These are phyloP conservation scores for Saccharata proteae DNA, from an alignment of 2,329 filamentous ascomycete genomes.

Conservation along the genomic window DNA sequence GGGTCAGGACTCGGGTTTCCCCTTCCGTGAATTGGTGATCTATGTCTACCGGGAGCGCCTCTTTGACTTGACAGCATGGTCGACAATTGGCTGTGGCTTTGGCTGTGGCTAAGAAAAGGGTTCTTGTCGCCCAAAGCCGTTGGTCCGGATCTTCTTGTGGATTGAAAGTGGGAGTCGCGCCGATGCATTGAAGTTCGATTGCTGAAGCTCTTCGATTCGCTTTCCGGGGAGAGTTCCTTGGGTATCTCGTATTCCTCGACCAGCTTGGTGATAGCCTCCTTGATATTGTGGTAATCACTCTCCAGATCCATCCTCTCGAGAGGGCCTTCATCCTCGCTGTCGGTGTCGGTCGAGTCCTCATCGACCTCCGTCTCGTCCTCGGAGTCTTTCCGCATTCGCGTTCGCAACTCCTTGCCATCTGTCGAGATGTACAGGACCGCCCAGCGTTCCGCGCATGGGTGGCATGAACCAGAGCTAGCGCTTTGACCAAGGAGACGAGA, in stretches of 20 bases:
- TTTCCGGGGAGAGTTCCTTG: slow-evolving; percentile 49
- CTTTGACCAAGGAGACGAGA: slow-evolving; percentile 52
- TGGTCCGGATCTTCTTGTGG: slow-evolving; percentile 1
- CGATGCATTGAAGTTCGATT: slow-evolving; percentile 49
- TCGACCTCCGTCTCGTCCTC: slow-evolving; percentile 53
- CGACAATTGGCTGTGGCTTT: slow-evolving; percentile 24
- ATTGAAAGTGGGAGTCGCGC: slow-evolving; percentile 14
- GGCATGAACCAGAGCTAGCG: slow-evolving; percentile 52
- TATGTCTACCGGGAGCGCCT: slow-evolving; percentile 19
- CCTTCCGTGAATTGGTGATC: slow-evolving; percentile 24
- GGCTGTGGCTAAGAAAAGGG: slow-evolving; percentile 27
- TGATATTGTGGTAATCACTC: slow-evolving; percentile 69
- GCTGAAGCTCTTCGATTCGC: slow-evolving; percentile 52
- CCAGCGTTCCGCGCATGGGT: slow-evolving; percentile 76
- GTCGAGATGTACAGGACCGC: slow-evolving; percentile 66
- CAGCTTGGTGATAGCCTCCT: slow-evolving; percentile 67
- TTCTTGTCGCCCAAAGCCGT: slow-evolving; percentile 39
- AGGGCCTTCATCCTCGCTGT: slow-evolving; percentile 32
- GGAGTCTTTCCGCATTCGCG: slow-evolving; percentile 59
- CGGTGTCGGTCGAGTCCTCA: slow-evolving; percentile 42
- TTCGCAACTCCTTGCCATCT: slow-evolving; percentile 57
- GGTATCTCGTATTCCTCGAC: slow-evolving; percentile 76
- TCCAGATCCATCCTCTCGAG: slow-evolving; percentile 47
- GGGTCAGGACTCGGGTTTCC: slow-evolving; percentile 23
- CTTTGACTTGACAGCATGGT: slow-evolving; percentile 26